phyloP scores from a whole-genome alignment of 768 basidiomycete species.

The Infundibulicybe gibba region DNA sequence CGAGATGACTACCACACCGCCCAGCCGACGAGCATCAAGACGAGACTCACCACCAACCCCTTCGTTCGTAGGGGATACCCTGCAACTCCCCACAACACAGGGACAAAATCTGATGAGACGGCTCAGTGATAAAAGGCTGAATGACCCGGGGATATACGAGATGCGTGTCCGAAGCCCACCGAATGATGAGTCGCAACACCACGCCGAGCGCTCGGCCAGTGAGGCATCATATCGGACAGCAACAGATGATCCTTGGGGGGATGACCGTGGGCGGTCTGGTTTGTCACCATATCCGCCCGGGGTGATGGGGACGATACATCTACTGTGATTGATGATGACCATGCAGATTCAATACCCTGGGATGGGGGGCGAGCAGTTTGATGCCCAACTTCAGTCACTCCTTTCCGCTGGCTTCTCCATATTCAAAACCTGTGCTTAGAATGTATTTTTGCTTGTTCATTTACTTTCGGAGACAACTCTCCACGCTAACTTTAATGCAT shows the following conservation, averaged over 20 bases:
- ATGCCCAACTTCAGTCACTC: conserved; percentile 1
- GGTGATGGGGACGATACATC: too few species aligned
- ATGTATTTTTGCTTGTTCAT: too few species aligned
- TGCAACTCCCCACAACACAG: conserved; percentile 7
- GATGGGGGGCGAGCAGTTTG: too few species aligned
- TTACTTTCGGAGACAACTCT: too few species aligned
- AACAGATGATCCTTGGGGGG: conserved; percentile 37
- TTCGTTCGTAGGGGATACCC: conserved; percentile 12
- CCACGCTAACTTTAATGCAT: too few species aligned
- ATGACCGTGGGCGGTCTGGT: conserved; percentile 9
- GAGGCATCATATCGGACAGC: conserved; percentile 41
- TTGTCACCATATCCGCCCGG: too few species aligned
- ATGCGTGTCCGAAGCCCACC: conserved; percentile 33
- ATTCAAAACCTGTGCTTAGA: too few species aligned
- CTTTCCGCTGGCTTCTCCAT: too few species aligned
- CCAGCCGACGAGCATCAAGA: conserved; percentile 34
- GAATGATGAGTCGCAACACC: conserved; percentile 9
- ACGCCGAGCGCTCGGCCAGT: conserved; percentile 29
- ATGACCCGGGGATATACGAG: conserved; percentile 14
- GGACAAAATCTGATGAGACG: conserved; percentile 6
- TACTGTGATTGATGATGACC: too few species aligned
- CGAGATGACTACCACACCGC: conserved; percentile 40
- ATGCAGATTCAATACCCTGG: too few species aligned
- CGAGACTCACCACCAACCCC: conserved; percentile 16
- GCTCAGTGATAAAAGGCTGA: conserved; percentile 4